Evolutionary conservation across 345 rosid genomes (phyloP).

Genomic region (Psidium friedrichsthalianum): DNA sequence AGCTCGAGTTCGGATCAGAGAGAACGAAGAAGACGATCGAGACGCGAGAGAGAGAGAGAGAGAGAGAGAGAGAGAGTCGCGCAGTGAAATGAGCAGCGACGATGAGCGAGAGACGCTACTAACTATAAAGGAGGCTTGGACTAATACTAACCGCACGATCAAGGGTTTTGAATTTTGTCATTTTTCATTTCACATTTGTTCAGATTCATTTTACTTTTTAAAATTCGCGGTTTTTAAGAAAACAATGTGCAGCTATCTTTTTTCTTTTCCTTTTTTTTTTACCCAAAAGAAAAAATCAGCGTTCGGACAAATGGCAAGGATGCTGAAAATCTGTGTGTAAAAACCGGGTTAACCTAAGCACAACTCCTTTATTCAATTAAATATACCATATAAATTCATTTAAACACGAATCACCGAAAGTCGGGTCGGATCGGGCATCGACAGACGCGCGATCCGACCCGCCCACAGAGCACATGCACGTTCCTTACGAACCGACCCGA

Average conservation of each 20-base stretch:
- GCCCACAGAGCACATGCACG: accelerated
- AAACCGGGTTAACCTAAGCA: background rate
- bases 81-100: background rate
- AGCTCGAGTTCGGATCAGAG: constrained; percentile 1
- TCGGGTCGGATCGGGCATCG: background rate
- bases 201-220: no score
- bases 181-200: background rate
- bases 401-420: no score
- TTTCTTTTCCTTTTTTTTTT: background rate
- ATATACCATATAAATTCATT: no score
- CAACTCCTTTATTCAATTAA: no score
- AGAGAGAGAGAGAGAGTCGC: background rate
- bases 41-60: background rate
- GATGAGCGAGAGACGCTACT: background rate
- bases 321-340: background rate
- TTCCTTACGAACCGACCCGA: no score
- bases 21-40: background rate
- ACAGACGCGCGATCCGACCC: accelerated
- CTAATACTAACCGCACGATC: background rate
- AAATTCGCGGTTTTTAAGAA: background rate
- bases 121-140: background rate
- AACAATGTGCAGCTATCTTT: background rate
- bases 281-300: background rate
- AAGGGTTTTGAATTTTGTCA: background rate
- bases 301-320: background rate